Evolutionary conservation across 1,284 basidiomycete genomes (phyloP).

Genomic region (Cutaneotrichosporon arboriforme): DNA sequence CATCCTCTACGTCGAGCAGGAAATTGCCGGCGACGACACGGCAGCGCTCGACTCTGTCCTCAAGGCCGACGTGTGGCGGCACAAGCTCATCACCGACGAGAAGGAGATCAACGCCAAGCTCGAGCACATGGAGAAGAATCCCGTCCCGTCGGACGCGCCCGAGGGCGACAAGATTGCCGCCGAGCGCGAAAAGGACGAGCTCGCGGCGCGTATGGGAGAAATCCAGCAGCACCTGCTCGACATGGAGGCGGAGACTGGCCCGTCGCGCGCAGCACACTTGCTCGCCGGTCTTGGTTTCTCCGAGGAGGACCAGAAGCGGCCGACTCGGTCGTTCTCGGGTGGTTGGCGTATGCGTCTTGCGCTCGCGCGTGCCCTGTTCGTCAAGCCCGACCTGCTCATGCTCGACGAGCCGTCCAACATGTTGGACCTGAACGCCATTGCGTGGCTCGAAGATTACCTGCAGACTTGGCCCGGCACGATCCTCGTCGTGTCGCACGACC

Average conservation of each 20-base stretch:
- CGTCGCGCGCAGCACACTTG: constrained; percentile 81
- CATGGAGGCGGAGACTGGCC: constrained; percentile 97
- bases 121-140: constrained; percentile 57
- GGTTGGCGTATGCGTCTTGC: constrained; percentile 99
- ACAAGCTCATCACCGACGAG: constrained; percentile 49
- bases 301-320: constrained; percentile 75
- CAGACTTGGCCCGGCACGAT: constrained; percentile 94
- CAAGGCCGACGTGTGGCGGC: constrained; percentile 94
- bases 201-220: constrained; percentile 77
- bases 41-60: constrained; percentile 87
- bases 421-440: constrained; percentile 57
- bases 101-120: constrained; percentile 53
- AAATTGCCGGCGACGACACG: constrained; percentile 92
- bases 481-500: constrained; percentile 96
- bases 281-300: constrained; percentile 90
- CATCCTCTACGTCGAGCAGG: constrained; percentile 95
- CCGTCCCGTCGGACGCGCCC: constrained; percentile 41
- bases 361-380: constrained; percentile 90
- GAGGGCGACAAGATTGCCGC: constrained; percentile 70
- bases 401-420: constrained; percentile 96
- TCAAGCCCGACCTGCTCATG: constrained; percentile 74
- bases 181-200: constrained; percentile 74
- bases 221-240: constrained; percentile 86
- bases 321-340: constrained; percentile 88
- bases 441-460: constrained; percentile 77